Base-by-base conservation (phyloP, 179 eudicot species). In the Beta lomatogona region DNA sequence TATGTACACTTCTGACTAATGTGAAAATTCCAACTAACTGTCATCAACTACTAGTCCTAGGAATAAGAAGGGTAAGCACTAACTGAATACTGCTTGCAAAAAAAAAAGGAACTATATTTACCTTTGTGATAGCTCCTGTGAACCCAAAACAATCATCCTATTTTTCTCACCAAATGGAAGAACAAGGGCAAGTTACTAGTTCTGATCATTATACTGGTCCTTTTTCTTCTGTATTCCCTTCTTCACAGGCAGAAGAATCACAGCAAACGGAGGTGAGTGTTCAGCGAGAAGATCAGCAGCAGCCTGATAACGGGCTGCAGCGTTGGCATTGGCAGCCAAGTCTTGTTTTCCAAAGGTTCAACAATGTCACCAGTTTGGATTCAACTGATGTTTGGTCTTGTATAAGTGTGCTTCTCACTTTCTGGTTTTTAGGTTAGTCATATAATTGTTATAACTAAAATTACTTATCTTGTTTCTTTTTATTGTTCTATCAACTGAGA, bases 351-450 rank as follows among this genome's bases (percentile, higher is more conserved):
- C 77, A 69, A 54, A 82, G 91, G 73, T 72, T 83, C 60, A 82
- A 69, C 71, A 16, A 76, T 19, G 46, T 83, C 11, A 71, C 80
- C 25, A 64, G 84, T 65, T 25, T 59, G 59, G 57, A 75, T 13
- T 74, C 85, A 4, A 86, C 75, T 74, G 89, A 89, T 71, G 71
- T 58, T 77, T 88, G 91, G 88, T 87, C 88, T 66, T 86, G 88
- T 83, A 80, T 84, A 4, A 71, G 82, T 76, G 85, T 88, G 74
- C 82, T 91, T n/a, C 81, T 86, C 52, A 87, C 86, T 41, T 88
- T 91, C 63, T 88, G 92, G 90, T 81, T 87, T 50, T 86, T 91
- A 68, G 92, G 93, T 89, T n/a, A 79, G 87, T 84, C 36, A 48
- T 58, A 31, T 18, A 5, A 3, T 80, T 64, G 13, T 54, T 19